Evolutionary conservation across 805 yeast genomes (phyloP).

Genomic region (Saccharomycopsis babjevae): DNA sequence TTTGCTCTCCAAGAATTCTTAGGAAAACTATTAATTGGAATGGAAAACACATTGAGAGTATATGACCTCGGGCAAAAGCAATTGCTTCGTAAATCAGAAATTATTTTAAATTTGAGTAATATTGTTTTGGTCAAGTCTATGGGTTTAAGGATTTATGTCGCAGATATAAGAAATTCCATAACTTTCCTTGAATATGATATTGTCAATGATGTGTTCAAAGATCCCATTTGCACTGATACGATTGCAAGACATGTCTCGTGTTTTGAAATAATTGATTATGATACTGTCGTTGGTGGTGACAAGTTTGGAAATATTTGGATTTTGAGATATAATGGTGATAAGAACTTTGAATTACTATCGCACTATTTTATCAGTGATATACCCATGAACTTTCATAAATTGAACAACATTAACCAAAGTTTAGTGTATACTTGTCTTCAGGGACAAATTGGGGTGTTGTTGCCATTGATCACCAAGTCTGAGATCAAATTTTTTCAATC

Average conservation of each 20-base stretch:
- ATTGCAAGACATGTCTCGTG: conserved; percentile 58
- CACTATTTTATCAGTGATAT: conserved; percentile 66
- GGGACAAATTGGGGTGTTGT: conserved; percentile 68
- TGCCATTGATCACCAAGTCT: conserved; percentile 52
- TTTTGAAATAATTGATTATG: conserved; percentile 53
- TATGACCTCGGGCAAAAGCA: conserved; percentile 76
- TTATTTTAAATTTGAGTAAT: conserved; percentile 34
- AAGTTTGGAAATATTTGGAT: conserved; percentile 74
- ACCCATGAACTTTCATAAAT: conserved; percentile 48
- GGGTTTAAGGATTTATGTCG: conserved; percentile 53
- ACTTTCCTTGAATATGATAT: conserved; percentile 43
- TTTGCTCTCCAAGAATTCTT: conserved; percentile 44
- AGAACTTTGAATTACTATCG: conserved; percentile 43
- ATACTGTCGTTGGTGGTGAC: conserved; percentile 77
- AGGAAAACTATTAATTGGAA: conserved; percentile 52
- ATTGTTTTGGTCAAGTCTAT: conserved; percentile 47
- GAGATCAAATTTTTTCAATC: conserved; percentile 52
- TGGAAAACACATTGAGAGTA: conserved; percentile 41
- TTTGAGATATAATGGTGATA: conserved; percentile 45
- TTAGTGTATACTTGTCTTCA: conserved; percentile 66
- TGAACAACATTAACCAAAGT: conserved; percentile 38
- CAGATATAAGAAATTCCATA: conserved; percentile 63
- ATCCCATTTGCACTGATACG: conserved; percentile 61
- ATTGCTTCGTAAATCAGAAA: conserved; percentile 54
- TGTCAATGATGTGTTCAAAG: conserved; percentile 36